Evolutionary conservation across 2,329 filamentous ascomycete genomes (phyloP).

Genomic region (Didymella keratinophila): DNA sequence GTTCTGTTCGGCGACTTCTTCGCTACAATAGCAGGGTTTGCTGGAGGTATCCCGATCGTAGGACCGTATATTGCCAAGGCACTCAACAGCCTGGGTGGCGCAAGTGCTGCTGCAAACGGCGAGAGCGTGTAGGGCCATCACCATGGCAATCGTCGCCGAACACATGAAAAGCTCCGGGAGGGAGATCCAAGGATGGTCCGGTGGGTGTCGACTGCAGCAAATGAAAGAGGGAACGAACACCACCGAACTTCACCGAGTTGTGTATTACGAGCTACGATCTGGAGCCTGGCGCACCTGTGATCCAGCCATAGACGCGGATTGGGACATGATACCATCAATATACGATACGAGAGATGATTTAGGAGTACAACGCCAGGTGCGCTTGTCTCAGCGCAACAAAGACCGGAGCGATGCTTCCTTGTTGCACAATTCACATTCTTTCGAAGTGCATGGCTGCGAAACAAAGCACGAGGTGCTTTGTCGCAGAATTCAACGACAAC

Average conservation of each 20-base stretch:
- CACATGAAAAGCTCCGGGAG: background rate
- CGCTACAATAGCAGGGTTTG: constrained; percentile 88
- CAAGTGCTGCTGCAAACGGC: constrained; percentile 14
- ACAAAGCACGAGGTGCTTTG: constrained; percentile 14
- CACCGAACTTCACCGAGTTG: background rate
- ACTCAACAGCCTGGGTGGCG: constrained; percentile 67
- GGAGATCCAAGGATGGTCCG: background rate
- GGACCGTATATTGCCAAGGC: constrained; percentile 82
- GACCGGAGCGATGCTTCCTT: background rate
- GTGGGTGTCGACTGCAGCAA: background rate
- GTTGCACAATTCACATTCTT: background rate
- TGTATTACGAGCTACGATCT: constrained; percentile 6
- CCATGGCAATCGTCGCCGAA: background rate
- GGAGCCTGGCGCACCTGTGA: constrained; percentile 1
- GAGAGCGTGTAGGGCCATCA: constrained; percentile 9
- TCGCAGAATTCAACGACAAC: background rate
- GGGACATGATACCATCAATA: constrained; percentile 12
- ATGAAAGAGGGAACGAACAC: background rate
- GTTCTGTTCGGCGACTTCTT: constrained; percentile 96
- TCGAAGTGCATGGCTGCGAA: background rate
- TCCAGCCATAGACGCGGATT: background rate
- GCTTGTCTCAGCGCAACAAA: constrained; percentile 4
- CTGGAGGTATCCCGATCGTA: constrained; percentile 81
- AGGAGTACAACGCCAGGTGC: background rate
- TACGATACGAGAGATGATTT: background rate